A percentile compares a stretch with the other conserved stretches of the same genome.
phyloP scores from a whole-genome alignment of 2,329 filamentous ascomycete genomes.

The Fusarium siculi region DNA sequence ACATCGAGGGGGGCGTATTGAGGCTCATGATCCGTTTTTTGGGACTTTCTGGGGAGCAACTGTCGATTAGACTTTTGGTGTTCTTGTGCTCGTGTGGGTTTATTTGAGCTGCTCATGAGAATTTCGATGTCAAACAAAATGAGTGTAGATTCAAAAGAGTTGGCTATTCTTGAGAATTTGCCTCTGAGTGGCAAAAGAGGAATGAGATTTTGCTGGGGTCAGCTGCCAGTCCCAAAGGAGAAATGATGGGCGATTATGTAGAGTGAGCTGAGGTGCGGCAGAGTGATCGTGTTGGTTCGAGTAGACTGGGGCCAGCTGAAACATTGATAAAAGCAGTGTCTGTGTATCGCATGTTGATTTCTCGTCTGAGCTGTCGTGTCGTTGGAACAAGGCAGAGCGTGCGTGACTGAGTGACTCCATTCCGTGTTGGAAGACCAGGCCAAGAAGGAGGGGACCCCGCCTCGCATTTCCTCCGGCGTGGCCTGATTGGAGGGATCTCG shows the following conservation, averaged over 20 bases:
- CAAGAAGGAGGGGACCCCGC: neutral
- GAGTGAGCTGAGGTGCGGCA: neutral
- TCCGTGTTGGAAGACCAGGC: neutral
- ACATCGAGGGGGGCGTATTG: conserved; percentile 8
- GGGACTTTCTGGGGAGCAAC: conserved; percentile 7
- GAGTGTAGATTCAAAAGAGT: neutral
- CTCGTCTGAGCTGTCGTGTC: neutral
- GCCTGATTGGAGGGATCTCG: neutral
- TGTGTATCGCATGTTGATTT: neutral
- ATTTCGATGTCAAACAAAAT: neutral
- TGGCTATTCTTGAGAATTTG: neutral
- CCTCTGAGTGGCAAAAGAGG: neutral
- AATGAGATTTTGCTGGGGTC: neutral
- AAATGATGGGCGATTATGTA: neutral
- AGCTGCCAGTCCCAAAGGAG: neutral
- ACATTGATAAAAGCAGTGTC: neutral
- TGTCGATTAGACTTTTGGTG: conserved; percentile 17
- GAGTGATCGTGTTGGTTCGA: neutral
- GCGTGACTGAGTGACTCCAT: neutral
- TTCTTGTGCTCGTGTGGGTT: conserved; percentile 4
- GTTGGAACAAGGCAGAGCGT: neutral
- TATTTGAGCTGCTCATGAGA: conserved; percentile 12
- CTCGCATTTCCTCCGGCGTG: neutral
- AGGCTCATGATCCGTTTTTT: neutral
- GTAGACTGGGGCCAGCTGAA: neutral